Evolutionary conservation across 768 basidiomycete species (phyloP), one percentile per base, ranked within the genome.

Genomic region (Lactarius hengduanensis): DNA sequence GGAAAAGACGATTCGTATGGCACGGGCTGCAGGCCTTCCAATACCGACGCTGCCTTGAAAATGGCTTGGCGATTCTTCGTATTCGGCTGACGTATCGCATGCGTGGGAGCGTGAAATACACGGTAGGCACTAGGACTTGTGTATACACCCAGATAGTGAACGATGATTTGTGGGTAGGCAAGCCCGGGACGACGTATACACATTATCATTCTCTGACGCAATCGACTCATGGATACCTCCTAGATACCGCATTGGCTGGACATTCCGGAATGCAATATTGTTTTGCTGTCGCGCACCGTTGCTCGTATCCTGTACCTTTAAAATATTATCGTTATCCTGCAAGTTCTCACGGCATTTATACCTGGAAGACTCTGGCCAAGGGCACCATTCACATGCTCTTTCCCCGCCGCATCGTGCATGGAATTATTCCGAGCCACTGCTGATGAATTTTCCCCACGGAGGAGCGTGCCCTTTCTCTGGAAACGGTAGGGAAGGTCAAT

Each of bases 361-460:
- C 10, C n/a, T 9, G 10, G 45, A 47, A 47, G 45, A 47, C 32
- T 30, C 7, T 9, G 9, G n/a, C 45, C 45, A 9, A 47, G 30
- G 8, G 36, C 36, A 11, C 9, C 34, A 10, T 2, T 0, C 34
- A 30, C 34, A 92, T 84, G 72, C 92, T 92, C 79, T 92, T 6
- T 30, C 30, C 30, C 30, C 30, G 30, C 30, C 5, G 43, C 34
- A 26, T 68, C 67, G 30, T 66, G 69, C 41, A 16, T 54, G 22
- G 71, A 71, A 18, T 70, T 72, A 20, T 73, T 73, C 32, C 72
- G 89, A 69, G 92, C 87, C 63, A 84, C 86, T 64, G 79, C 74
- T 11, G 94, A 96, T 22, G 98, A 83, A 74, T 98, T 98, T 32
- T 94, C 96, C 20, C 96, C 95, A 98, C 97, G 2, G 5, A 99